These are phyloP conservation scores for Naganishia cerealis DNA, from an alignment of 1,284 basidiomycete species.

Conservation along the genomic window DNA sequence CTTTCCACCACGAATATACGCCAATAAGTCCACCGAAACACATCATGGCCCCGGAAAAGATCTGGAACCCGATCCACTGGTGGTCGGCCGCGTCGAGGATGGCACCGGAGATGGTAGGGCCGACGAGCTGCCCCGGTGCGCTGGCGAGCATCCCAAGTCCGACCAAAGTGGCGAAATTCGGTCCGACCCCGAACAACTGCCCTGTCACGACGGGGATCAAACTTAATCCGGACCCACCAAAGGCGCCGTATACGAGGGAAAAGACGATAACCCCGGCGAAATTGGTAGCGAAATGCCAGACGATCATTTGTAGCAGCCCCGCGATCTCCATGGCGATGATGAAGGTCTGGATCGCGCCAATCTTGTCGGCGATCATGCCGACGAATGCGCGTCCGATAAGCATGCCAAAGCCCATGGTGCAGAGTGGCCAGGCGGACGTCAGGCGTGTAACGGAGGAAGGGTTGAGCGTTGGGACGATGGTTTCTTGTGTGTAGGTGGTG, in stretches of 20 bases:
- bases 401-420: conserved; percentile 39
- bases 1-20: conserved; percentile 31
- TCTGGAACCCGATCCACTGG: conserved; percentile 38
- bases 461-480: conserved; percentile 29
- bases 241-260: conserved; percentile 36
- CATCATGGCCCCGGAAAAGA: conserved; percentile 31
- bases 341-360: conserved; percentile 40
- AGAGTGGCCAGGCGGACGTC: conserved; percentile 37
- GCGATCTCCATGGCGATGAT: conserved; percentile 37
- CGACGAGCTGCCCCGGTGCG: conserved; percentile 38
- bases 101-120: conserved; percentile 37
- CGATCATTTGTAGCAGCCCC: conserved; percentile 38
- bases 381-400: conserved; percentile 38
- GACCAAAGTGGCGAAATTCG: conserved; percentile 37
- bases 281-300: conserved; percentile 40
- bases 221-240: conserved; percentile 39
- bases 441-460: conserved; percentile 28
- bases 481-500: conserved; percentile 35
- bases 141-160: conserved; percentile 38
- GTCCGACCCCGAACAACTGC: conserved; percentile 37
- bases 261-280: conserved; percentile 38
- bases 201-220: conserved; percentile 38
- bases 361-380: conserved; percentile 37
- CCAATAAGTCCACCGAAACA: conserved; percentile 29
- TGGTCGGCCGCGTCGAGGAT: conserved; percentile 37